A percentile compares a stretch with the other conserved stretches of the same genome.
Evolutionary conservation across 257 asterid genomes (phyloP).

Genomic region (Gardenia jasminoides): DNA sequence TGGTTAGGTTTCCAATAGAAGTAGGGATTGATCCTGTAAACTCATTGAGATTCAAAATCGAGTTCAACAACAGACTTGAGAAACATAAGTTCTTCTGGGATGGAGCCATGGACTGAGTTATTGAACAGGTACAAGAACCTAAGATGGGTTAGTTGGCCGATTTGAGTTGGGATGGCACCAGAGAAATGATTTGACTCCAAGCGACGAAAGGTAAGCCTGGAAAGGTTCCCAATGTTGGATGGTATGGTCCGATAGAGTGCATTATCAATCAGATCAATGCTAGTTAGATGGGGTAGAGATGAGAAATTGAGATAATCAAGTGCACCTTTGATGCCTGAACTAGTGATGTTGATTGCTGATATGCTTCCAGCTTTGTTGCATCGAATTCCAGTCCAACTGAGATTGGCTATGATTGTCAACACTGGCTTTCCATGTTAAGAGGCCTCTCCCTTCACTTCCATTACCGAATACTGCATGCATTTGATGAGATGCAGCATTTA

Average conservation of each 20-base stretch:
- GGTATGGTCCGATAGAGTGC: slow-evolving; percentile 30
- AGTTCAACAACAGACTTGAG: neutral
- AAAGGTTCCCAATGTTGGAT: neutral
- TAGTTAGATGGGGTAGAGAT: neutral
- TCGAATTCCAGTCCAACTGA: slow-evolving; percentile 15
- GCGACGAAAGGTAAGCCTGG: slow-evolving; percentile 1
- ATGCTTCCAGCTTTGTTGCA: no score
- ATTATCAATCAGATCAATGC: slow-evolving; percentile 7
- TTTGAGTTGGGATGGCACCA: slow-evolving; percentile 12
- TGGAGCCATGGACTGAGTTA: slow-evolving; percentile 7
- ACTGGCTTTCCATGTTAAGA: no score
- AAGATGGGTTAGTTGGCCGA: neutral
- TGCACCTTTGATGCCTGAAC: no score
- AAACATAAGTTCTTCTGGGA: slow-evolving; percentile 2
- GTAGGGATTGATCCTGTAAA: neutral
- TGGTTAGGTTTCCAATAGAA: neutral
- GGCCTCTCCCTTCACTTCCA: no score
- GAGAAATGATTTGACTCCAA: neutral
- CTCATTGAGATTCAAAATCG: neutral
- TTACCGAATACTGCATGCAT: no score
- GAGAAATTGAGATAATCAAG: slow-evolving; percentile 16
- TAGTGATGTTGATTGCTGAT: no score
- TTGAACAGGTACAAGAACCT: neutral
- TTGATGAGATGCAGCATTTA: no score
- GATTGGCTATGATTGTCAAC: no score